Percentiles rank a stretch among this genome's conserved stretches.
phyloP scores from a whole-genome alignment of 2,329 filamentous ascomycete species.

The Ophiocordyceps camponoti-floridani region DNA sequence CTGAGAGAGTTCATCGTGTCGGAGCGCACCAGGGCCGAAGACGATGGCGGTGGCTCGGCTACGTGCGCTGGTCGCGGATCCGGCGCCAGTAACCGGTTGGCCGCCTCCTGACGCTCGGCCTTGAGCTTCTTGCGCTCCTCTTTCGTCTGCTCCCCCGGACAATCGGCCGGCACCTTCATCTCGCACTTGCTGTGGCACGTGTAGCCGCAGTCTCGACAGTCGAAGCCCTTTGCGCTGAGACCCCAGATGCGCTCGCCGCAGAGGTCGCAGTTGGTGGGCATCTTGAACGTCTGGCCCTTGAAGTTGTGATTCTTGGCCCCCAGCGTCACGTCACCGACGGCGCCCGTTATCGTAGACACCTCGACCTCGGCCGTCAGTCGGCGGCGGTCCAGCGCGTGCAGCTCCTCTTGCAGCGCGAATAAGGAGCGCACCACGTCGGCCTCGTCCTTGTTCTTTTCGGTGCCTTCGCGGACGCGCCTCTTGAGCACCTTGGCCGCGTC shows the following conservation, averaged over 20 bases:
- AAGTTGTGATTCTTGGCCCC: constrained; percentile 94
- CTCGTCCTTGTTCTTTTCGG: constrained; percentile 66
- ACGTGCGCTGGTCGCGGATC: constrained; percentile 21
- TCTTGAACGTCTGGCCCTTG: constrained; percentile 97
- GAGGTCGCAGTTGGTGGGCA: constrained; percentile 93
- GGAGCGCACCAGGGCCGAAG: constrained; percentile 53
- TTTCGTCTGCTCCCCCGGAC: constrained; percentile 82
- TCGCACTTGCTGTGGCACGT: constrained; percentile 98
- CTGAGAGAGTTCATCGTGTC: constrained; percentile 85
- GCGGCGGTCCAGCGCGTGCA: constrained; percentile 71
- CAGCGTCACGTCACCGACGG: constrained; percentile 80
- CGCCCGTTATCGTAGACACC: constrained; percentile 77
- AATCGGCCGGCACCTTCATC: constrained; percentile 95
- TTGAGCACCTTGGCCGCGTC: constrained; percentile 59
- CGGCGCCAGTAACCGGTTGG: constrained; percentile 40
- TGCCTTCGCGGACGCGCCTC: constrained; percentile 62
- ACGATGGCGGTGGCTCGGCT: constrained; percentile 45
- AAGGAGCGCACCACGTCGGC: constrained; percentile 69
- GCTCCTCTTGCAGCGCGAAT: constrained; percentile 65
- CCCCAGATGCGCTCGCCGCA: constrained; percentile 97
- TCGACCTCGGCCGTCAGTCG: constrained; percentile 83
- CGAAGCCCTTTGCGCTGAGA: constrained; percentile 86
- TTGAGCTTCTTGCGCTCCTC: constrained; percentile 94
- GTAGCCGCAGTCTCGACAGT: constrained; percentile 91
- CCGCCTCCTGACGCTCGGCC: constrained; percentile 61